These are phyloP conservation scores for Sugiyamaella smithiae DNA, from an alignment of 805 yeast genomes.

Conservation along the genomic window DNA sequence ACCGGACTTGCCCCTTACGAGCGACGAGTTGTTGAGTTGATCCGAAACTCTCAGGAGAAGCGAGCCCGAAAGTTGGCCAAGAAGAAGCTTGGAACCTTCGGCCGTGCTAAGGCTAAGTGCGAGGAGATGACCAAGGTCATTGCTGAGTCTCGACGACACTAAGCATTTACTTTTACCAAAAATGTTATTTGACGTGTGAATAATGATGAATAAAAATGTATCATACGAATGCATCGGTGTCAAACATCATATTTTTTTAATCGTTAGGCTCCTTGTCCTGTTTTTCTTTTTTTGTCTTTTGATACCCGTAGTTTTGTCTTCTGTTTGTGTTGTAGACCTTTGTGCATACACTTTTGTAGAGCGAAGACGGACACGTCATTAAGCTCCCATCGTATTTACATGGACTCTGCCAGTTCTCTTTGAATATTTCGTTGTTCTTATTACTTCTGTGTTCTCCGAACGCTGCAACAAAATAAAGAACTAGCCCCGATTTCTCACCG, in stretches of 20 bases:
- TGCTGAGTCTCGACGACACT: slow-evolving; percentile 77
- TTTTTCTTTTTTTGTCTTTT: no score
- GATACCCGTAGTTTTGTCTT: no score
- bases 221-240: not conserved
- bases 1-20: slow-evolving; percentile 99
- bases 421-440: no score
- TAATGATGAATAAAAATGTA: slow-evolving; percentile 6
- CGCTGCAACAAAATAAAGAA: no score
- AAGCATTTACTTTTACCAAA: slow-evolving; percentile 11
- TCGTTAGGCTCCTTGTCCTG: no score
- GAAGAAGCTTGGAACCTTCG: slow-evolving; percentile 98
- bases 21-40: slow-evolving; percentile 98
- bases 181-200: slow-evolving; percentile 1
- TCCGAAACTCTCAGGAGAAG: slow-evolving; percentile 99
- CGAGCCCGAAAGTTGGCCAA: slow-evolving; percentile 99
- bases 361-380: no score
- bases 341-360: no score
- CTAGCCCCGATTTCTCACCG: not conserved
- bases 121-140: slow-evolving; percentile 97
- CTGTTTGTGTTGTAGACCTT: no score
- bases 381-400: no score
- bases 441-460: no score
- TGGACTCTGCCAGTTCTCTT: no score
- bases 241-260: no score
- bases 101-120: slow-evolving; percentile 99